A percentile compares a stretch with the other conserved stretches of the same genome.
These are phyloP conservation scores for Russula earlei DNA, from an alignment of 768 basidiomycete genomes.

Conservation along the genomic window DNA sequence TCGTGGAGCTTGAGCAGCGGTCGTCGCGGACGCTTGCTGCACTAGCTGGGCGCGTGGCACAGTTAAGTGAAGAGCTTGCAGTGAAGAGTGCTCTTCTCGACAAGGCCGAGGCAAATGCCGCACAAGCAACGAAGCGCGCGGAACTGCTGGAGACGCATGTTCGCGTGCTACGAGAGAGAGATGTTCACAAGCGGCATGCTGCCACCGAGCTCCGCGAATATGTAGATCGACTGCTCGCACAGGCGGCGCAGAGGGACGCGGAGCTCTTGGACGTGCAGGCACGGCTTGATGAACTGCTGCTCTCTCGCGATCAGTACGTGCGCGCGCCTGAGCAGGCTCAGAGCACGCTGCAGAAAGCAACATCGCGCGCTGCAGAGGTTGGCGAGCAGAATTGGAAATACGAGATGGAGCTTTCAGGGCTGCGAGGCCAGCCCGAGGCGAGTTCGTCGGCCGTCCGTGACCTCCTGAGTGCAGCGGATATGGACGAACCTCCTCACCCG, in stretches of 20 bases:
- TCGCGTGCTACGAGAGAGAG: slow-evolving; percentile 50
- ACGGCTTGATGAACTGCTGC: slow-evolving; percentile 62
- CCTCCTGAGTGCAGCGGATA: slow-evolving; percentile 74
- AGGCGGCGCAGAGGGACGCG: slow-evolving; percentile 71
- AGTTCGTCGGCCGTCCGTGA: too few relatives aligned
- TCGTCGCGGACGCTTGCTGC: slow-evolving; percentile 55
- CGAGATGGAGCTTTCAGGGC: slow-evolving; percentile 68
- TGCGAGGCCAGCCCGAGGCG: too few relatives aligned
- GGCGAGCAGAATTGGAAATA: slow-evolving; percentile 65
- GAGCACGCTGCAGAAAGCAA: slow-evolving; percentile 63
- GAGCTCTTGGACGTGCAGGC: slow-evolving; percentile 55
- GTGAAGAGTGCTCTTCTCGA: slow-evolving; percentile 69
- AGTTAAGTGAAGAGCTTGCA: slow-evolving; percentile 61
- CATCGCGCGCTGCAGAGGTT: slow-evolving; percentile 69
- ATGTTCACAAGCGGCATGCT: slow-evolving; percentile 55
- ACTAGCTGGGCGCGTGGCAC: slow-evolving; percentile 55
- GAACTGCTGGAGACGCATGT: slow-evolving; percentile 60
- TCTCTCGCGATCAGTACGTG: slow-evolving; percentile 74
- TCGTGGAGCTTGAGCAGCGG: slow-evolving; percentile 63
- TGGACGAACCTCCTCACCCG: slow-evolving; percentile 80
- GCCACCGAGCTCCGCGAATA: slow-evolving; percentile 58
- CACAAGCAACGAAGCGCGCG: slow-evolving; percentile 66
- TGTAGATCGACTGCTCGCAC: slow-evolving; percentile 58
- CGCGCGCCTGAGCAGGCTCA: slow-evolving; percentile 82
- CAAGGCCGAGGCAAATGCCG: slow-evolving; percentile 69